Base-by-base conservation (phyloP, 768 basidiomycete genomes). In the Tricholoma sp. region DNA sequence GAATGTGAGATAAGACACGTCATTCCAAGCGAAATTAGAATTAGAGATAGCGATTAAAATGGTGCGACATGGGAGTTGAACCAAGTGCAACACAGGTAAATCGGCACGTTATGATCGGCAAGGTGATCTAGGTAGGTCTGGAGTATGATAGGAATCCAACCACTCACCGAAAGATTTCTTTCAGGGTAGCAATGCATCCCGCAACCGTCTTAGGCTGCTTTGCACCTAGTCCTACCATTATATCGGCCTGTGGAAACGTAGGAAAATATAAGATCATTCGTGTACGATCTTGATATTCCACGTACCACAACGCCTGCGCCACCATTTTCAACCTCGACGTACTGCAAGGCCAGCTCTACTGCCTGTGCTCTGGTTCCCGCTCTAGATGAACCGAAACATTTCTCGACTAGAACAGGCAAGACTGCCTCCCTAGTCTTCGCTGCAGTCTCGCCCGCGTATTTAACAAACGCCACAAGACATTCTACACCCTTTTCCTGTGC, bases 401-500 rank as follows among this genome's bases (percentile, higher is more conserved):
- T 99, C 66, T 99, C 97, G 35, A 98, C 94, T 58, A 99, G 73
- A 3, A 89, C 88, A n/a, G 94, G 91, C 7, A 97, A 77, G 8
- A 99, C 86, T 2, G 78, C 79, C 52, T 90, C 83, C 64, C 92
- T 80, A 39, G 90, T 88, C 73, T 85, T 86, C 49, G 88, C 88
- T 46, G 89, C 84, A 46, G 81, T 86, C 79, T 95, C 93, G 58
- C 96, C 97, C 6, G 94, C 91, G 67, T 86, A 92, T 74, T 94
- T 92, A 63, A 97, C 86, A 57, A 98, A 80, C 29, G 86, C 79
- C 54, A 89, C 84, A 32, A 95, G 73, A 63, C 89, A 93, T 68
- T 98, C 96, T 5, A 98, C 82, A 31, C 91, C 97, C 69, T 96
- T 98, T 78, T 99, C 97, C 72, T 99, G 97, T 10, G 96, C 95